Evolutionary conservation across 768 basidiomycete species (phyloP), one percentile per base, ranked within the genome.

Genomic region (Amanita pallidorosea): DNA sequence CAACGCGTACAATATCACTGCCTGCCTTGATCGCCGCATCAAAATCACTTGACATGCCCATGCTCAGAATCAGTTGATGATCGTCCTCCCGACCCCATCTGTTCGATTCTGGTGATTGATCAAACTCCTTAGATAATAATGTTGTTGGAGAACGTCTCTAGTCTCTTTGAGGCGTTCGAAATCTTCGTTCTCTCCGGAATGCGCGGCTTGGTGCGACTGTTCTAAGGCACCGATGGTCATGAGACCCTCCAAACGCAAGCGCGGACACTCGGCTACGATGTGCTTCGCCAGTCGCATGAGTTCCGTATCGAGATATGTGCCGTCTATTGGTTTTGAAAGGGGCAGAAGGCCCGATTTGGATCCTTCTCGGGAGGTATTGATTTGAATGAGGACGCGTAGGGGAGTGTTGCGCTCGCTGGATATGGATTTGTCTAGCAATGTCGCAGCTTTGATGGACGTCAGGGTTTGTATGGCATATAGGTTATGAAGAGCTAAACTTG

Each of bases 1-100:
- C 95, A 5, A 97, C 92, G 43, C 96, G 67, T 1, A 97, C 93
- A 42, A 91, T 79, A 59, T 89, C 83, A 58, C 89, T 87, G 1
- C 93, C 95, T 11, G 81, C 80, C 62, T 71, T 76, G 45, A 97
- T 65, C 4, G 95, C 96, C 25, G 82, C 79, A 62, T 85, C 88
- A 60, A 92, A 98, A 60, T 98, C 95, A 55, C 83, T 85, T 46
- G 91, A 94, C 95, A 97, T 97, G 6, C 95, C 95, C 93, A 96
- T 97, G 52, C 88, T 91, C 63, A 91, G 60, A 58, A 83, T 23
- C 47, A 91, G 62, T 53, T 62, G 64, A 12, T 79, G 78, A 2
- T 65, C 63, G 6, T 56, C 56, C 22, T 72, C 72, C 22, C 71
- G 65, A 11, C 83, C 84, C 77, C 79, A 79, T 27, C 49, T 58